Conservation (phyloP, 2,329 filamentous ascomycete species). For the Simplicillium aogashimaense region DNA sequence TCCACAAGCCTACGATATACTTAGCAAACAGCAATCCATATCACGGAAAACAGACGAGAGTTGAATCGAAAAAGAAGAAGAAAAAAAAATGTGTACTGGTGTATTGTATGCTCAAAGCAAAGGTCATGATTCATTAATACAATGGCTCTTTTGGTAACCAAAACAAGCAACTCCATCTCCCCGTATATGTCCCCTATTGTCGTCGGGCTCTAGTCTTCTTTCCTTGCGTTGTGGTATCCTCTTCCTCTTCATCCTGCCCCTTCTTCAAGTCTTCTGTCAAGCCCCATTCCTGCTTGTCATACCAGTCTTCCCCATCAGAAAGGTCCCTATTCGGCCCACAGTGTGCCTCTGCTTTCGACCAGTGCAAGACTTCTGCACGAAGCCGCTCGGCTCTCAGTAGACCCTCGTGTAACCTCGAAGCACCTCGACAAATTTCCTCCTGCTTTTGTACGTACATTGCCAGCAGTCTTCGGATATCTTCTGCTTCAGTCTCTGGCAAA, state of each 20-base stretch:
- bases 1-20: too few relatives aligned
- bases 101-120: too few relatives aligned
- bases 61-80: too few relatives aligned
- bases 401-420: conserved; percentile 57
- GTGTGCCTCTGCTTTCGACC: conserved; percentile 72
- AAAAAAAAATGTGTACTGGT: too few relatives aligned
- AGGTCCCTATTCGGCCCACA: conserved; percentile 57
- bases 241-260: conserved; percentile 74
- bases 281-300: conserved; percentile 72
- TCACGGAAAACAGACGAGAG: too few relatives aligned
- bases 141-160: too few relatives aligned
- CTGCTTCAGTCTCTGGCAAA: conserved; percentile 63
- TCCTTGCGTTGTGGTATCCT: conserved; percentile 50
- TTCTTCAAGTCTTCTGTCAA: conserved; percentile 68
- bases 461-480: conserved; percentile 65
- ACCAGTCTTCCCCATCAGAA: conserved; percentile 86
- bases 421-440: conserved; percentile 68
- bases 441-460: conserved; percentile 77
- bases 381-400: conserved; percentile 64
- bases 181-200: not conserved
- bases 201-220: conserved; percentile 53
- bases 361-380: conserved; percentile 60
- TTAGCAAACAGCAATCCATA: too few relatives aligned
- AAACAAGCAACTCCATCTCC: too few relatives aligned
- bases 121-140: too few relatives aligned